Conservation (phyloP, 805 yeast genomes). For the Limtongia smithiae region DNA sequence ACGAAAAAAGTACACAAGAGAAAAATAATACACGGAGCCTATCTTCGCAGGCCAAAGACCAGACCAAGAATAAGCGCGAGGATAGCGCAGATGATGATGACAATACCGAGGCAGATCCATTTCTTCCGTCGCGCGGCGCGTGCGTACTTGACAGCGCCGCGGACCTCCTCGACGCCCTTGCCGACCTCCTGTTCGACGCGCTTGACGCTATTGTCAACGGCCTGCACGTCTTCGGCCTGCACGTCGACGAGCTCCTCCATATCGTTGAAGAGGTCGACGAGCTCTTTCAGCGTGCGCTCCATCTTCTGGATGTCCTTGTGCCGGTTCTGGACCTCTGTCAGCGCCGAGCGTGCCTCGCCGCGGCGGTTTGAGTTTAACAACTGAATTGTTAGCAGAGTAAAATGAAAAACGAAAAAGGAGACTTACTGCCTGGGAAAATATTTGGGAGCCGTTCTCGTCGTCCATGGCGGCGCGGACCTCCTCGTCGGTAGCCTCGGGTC, state of each 20-base stretch:
- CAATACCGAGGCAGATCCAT: constrained; percentile 75
- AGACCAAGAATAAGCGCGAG: constrained; percentile 63
- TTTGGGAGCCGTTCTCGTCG: constrained; percentile 78
- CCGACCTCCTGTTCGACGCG: constrained; percentile 88
- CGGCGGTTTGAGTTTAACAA: constrained; percentile 78
- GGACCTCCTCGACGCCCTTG: constrained; percentile 90
- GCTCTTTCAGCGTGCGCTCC: constrained; percentile 92
- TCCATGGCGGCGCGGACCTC: constrained; percentile 39
- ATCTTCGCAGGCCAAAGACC: constrained; percentile 48
- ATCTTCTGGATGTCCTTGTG: constrained; percentile 92
- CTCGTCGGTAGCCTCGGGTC: constrained; percentile 23
- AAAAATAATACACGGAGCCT: neutral
- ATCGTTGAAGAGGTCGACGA: constrained; percentile 90
- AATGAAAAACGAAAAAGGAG: neutral
- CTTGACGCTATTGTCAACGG: constrained; percentile 73
- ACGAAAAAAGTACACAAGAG: constrained; percentile 2
- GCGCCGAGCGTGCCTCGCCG: constrained; percentile 92
- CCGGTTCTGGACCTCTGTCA: constrained; percentile 92
- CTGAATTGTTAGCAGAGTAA: neutral
- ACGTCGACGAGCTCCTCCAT: constrained; percentile 95
- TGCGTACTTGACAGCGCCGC: constrained; percentile 84
- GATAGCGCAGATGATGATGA: constrained; percentile 44
- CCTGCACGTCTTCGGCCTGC: constrained; percentile 84
- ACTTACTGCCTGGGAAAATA: constrained; percentile 76
- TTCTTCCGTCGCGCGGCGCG: constrained; percentile 86